A percentile compares a stretch with the other conserved stretches of the same genome.
phyloP scores from a whole-genome alignment of 345 rosid genomes.

The sweet orange (Citrus sinensis) region DVS_A1.0 CM039163.1:47609501-47610000 shows the following conservation, averaged over 20 bases:
- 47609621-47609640: neutral
- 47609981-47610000: no score
- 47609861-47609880: neutral
- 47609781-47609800: neutral
- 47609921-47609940: neutral
- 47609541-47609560: conserved; percentile 1
- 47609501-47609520: conserved; percentile 10
- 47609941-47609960: neutral
- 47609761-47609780: neutral
- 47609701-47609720: neutral
- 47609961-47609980: no score
- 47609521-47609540: neutral
- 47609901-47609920: conserved; percentile 14
- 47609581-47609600: neutral
- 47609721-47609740: neutral
- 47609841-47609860: conserved; percentile 1
- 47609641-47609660: neutral
- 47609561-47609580: conserved; percentile 1
- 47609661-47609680: no score
- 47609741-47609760: neutral
- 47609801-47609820: conserved; percentile 6
- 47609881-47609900: neutral
- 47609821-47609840: conserved; percentile 2
- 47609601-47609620: conserved; percentile 10
- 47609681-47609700: no score